A percentile compares a stretch with the other conserved stretches of the same genome.
Conservation (phyloP, 2,329 filamentous ascomycete genomes). For the Trichoderma aggressivum region DNA sequence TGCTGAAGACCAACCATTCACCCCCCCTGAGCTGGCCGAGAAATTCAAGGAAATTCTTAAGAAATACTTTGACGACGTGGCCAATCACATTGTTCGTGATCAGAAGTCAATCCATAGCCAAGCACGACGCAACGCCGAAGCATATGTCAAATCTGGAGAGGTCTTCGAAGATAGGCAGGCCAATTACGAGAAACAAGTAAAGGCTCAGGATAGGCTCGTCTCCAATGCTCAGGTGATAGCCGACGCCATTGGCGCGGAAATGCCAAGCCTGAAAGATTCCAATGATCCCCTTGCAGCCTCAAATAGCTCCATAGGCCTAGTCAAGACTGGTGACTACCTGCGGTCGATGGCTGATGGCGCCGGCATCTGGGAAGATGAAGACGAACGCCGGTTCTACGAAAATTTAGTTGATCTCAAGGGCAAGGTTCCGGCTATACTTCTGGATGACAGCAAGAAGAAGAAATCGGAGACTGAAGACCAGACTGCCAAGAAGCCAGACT, state of each 20-base stretch:
- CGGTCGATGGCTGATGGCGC: constrained; percentile 85
- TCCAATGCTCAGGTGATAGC: constrained; percentile 88
- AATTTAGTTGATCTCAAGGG: constrained; percentile 93
- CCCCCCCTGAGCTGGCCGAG: constrained; percentile 72
- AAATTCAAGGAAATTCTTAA: constrained; percentile 82
- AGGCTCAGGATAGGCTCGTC: constrained; percentile 85
- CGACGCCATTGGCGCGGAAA: constrained; percentile 82
- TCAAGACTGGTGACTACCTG: constrained; percentile 91
- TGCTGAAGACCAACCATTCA: constrained; percentile 68
- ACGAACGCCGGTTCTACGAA: constrained; percentile 96
- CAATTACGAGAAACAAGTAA: constrained; percentile 91
- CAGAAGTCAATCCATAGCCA: constrained; percentile 86
- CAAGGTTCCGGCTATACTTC: constrained; percentile 86
- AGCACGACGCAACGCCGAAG: constrained; percentile 91
- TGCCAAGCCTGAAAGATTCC: constrained; percentile 87
- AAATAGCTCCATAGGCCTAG: constrained; percentile 81
- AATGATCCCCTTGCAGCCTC: constrained; percentile 63
- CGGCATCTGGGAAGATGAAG: constrained; percentile 98
- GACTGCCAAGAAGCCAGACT: constrained; percentile 70
- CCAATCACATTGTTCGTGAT: constrained; percentile 81
- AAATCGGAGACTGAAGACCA: constrained; percentile 70
- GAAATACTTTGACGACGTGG: constrained; percentile 91
- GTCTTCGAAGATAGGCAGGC: constrained; percentile 96
- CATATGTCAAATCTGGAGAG: constrained; percentile 96
- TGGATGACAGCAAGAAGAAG: constrained; percentile 95